phyloP scores from a whole-genome alignment of 805 yeast species.

The Schwanniomyces sp. region DNA sequence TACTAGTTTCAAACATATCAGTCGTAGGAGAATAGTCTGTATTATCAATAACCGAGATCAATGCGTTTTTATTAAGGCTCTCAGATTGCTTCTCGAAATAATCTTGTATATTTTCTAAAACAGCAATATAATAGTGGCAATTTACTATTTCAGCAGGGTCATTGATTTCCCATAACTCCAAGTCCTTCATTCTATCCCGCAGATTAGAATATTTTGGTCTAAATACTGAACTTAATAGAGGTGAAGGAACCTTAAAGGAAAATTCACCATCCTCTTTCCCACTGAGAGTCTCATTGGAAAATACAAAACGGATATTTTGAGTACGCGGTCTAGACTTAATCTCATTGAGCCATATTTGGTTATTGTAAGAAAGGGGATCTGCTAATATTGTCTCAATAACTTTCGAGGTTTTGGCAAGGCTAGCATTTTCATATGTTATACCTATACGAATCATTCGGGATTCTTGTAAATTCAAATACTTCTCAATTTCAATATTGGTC shows the following conservation, averaged over 20 bases:
- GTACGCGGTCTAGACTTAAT: slow-evolving; percentile 19
- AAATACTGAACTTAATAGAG: slow-evolving; percentile 24
- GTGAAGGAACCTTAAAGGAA: slow-evolving; percentile 22
- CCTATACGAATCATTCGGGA: slow-evolving; percentile 28
- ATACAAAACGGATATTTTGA: slow-evolving; percentile 19
- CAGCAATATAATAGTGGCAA: slow-evolving; percentile 21
- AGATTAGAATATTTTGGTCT: slow-evolving; percentile 18
- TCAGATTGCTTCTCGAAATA: slow-evolving; percentile 11
- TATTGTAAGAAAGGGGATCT: slow-evolving; percentile 38
- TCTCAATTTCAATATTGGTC: slow-evolving; percentile 10
- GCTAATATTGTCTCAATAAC: slow-evolving; percentile 37
- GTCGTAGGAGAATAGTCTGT: slow-evolving; percentile 37
- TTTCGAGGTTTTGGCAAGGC: slow-evolving; percentile 18
- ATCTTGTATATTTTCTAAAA: slow-evolving; percentile 18
- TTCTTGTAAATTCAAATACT: slow-evolving; percentile 1
- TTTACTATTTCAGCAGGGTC: slow-evolving; percentile 8
- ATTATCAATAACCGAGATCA: slow-evolving; percentile 39
- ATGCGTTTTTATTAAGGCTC: slow-evolving; percentile 19
- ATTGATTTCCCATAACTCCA: slow-evolving; percentile 23
- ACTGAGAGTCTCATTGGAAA: slow-evolving; percentile 5
- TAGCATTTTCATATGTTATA: slow-evolving; percentile 28
- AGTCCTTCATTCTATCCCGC: slow-evolving; percentile 10
- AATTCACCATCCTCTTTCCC: slow-evolving; percentile 8
- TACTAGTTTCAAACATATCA: slow-evolving; percentile 23
- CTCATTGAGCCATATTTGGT: slow-evolving; percentile 29